These are phyloP conservation scores for Penicillium paradoxum DNA, from an alignment of 495 filamentous ascomycete species.

Conservation along the genomic window DNA sequence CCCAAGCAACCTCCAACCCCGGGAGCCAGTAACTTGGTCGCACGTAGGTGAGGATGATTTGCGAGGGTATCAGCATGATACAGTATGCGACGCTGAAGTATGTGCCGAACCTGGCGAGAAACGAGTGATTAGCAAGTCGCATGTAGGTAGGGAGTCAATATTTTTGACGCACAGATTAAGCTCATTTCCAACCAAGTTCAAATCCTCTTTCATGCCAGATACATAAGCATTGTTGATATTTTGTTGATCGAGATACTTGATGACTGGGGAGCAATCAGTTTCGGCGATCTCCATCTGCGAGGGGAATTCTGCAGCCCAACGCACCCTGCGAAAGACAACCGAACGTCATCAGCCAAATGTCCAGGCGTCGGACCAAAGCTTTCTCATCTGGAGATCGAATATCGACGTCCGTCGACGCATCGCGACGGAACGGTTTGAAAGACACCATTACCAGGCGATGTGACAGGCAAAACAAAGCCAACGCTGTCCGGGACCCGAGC, in stretches of 20 bases:
- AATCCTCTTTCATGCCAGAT: constrained; percentile 33
- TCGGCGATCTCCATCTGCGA: neutral
- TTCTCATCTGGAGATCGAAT: constrained; percentile 24
- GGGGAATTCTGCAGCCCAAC: neutral
- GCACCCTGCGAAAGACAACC: constrained; percentile 31
- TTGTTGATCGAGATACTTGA: constrained; percentile 52
- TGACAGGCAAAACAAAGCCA: neutral
- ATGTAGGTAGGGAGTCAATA: neutral
- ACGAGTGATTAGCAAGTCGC: neutral
- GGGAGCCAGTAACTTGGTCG: constrained; percentile 55
- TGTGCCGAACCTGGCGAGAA: constrained; percentile 31
- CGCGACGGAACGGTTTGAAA: constrained; percentile 16
- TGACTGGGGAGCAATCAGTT: constrained; percentile 23
- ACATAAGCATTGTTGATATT: constrained; percentile 53
- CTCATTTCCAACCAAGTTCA: constrained; percentile 46
- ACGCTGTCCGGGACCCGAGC: neutral
- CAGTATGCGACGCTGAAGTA: constrained; percentile 58
- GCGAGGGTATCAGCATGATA: constrained; percentile 54
- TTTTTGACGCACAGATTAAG: constrained; percentile 21
- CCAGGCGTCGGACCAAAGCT: constrained; percentile 29
- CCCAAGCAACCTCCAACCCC: constrained; percentile 48
- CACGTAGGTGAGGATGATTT: constrained; percentile 50
- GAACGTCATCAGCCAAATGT: constrained; percentile 28
- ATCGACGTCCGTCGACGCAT: constrained; percentile 5
- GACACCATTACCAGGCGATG: constrained; percentile 12